phyloP scores from a whole-genome alignment of 345 rosid species.

The Anacardium occidentale region DNA sequence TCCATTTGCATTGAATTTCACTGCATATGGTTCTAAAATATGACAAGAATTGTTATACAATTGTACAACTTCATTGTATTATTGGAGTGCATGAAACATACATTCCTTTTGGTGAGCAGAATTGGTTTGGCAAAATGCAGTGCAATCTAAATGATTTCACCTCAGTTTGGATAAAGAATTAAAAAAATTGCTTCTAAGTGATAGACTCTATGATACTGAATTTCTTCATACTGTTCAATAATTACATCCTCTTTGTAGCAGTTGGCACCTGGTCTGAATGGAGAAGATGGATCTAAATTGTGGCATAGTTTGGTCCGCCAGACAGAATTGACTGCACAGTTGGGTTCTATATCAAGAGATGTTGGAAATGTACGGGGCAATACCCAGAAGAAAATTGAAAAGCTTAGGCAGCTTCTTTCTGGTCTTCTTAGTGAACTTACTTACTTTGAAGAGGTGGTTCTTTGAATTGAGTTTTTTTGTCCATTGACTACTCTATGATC shows the following conservation, averaged over 20 bases:
- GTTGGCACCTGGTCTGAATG: conserved; percentile 58
- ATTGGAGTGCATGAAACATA: neutral
- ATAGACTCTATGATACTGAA: neutral
- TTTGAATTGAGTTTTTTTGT: conserved; percentile 20
- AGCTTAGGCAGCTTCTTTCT: conserved; percentile 92
- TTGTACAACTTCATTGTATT: neutral
- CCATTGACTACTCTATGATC: conserved; percentile 15
- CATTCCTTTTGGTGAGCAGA: conserved; percentile 1
- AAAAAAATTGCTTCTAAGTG: neutral
- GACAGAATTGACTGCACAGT: conserved; percentile 92
- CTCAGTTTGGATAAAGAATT: neutral
- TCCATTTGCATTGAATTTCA: neutral
- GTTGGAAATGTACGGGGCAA: conserved; percentile 97
- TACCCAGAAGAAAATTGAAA: conserved; percentile 95
- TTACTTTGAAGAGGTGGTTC: conserved; percentile 87
- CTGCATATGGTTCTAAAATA: neutral
- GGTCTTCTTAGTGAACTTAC: conserved; percentile 97
- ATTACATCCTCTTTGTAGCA: conserved; percentile 35
- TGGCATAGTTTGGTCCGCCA: conserved; percentile 97
- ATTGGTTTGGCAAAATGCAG: conserved; percentile 5
- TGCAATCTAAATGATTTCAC: neutral
- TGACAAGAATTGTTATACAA: neutral
- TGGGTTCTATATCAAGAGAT: conserved; percentile 84
- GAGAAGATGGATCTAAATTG: conserved; percentile 72
- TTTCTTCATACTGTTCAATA: conserved; percentile 18